Evolutionary conservation across 306 rosid species (phyloP).

Genomic region (Rosa multiflora): DNA sequence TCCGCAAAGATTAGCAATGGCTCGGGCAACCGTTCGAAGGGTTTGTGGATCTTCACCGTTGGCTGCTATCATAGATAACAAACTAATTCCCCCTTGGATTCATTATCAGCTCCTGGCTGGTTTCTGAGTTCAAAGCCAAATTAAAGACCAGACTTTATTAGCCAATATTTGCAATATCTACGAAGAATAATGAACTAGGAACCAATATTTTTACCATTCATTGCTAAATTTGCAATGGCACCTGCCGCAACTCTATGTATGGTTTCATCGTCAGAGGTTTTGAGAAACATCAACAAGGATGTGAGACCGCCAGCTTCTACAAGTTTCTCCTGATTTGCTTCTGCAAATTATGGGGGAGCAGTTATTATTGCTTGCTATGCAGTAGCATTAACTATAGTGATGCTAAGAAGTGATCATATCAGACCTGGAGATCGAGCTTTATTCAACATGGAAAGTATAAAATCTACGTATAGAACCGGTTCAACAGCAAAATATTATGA

Average conservation of each 20-base stretch:
- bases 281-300: constrained; percentile 93
- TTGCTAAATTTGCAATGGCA: constrained; percentile 96
- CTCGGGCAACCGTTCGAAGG: constrained; percentile 97
- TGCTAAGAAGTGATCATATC: constrained; percentile 8
- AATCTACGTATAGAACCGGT: constrained; percentile 15
- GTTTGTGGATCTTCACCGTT: constrained; percentile 96
- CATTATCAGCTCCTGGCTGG: constrained; percentile 98
- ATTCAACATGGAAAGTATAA: not conserved
- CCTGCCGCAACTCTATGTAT: constrained; percentile 99
- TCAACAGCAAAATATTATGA: constrained; percentile 14
- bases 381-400: constrained; percentile 3
- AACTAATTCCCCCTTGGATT: constrained; percentile 90
- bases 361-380: constrained; percentile 25
- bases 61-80: constrained; percentile 76
- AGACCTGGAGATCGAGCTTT: not conserved
- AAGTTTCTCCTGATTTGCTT: constrained; percentile 93
- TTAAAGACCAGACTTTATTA: not conserved
- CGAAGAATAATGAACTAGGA: constrained; percentile 4
- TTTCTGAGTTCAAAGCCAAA: constrained; percentile 55
- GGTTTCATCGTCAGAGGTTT: constrained; percentile 75
- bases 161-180: constrained; percentile 10
- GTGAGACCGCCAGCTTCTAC: constrained; percentile 96
- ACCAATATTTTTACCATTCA: constrained; percentile 65
- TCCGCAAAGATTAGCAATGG: constrained; percentile 94
- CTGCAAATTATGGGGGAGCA: constrained; percentile 41